Percentiles rank a stretch among this genome's conserved stretches.
Conservation (phyloP, 768 basidiomycete species). For the Termitomyces sp. region DNA sequence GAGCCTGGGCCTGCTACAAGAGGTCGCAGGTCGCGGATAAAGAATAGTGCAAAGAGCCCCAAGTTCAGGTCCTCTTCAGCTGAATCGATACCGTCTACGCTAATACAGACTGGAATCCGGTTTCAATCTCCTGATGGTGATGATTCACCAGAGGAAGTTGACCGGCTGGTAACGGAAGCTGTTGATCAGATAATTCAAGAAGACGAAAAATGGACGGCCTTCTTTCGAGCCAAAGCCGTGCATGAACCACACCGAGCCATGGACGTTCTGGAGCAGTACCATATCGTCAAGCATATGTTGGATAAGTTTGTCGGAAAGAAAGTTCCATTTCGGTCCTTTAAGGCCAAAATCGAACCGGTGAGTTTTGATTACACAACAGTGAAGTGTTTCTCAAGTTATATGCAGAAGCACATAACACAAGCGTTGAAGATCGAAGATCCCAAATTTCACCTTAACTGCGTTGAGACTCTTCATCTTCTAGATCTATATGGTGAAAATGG, state of each 20-base stretch:
- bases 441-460: constrained; percentile 41
- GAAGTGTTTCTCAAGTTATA: background rate
- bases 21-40: constrained; percentile 1
- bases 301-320: constrained; percentile 38
- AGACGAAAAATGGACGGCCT: constrained; percentile 40
- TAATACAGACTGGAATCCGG: constrained; percentile 1
- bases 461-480: constrained; percentile 46
- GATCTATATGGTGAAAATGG: constrained; percentile 55
- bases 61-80: background rate
- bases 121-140: constrained; percentile 27
- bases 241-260: constrained; percentile 29
- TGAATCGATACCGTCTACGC: background rate
- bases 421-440: constrained; percentile 41
- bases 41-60: background rate
- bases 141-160: constrained; percentile 32
- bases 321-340: constrained; percentile 33
- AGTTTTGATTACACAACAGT: background rate
- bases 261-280: constrained; percentile 44
- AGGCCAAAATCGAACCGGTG: constrained; percentile 42
- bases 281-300: constrained; percentile 45
- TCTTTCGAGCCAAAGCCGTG: constrained; percentile 37
- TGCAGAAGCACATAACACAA: constrained; percentile 47
- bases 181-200: constrained; percentile 39
- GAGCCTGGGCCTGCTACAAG: background rate
- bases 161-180: constrained; percentile 36